phyloP scores from a whole-genome alignment of 495 filamentous ascomycete species.

The Neurospora sp. region DNA sequence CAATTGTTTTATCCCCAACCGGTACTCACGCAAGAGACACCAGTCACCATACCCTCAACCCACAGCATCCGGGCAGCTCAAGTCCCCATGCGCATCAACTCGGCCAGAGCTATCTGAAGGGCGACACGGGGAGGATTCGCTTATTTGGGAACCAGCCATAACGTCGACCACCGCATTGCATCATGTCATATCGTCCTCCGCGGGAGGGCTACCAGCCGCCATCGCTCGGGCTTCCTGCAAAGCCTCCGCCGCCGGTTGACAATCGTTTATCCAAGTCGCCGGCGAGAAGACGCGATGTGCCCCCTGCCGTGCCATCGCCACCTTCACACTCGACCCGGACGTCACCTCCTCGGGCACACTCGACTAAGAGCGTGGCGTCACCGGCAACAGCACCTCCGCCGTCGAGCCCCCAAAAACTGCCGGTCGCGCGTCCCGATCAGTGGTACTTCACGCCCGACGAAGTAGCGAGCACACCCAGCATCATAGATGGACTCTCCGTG shows the following conservation, averaged over 20 bases:
- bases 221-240: constrained; percentile 19
- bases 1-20: not conserved
- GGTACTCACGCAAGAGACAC: not conserved
- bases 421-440: constrained; percentile 42
- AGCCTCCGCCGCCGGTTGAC: constrained; percentile 26
- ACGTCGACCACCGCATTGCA: constrained; percentile 3
- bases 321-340: constrained; percentile 37
- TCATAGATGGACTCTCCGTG: constrained; percentile 66
- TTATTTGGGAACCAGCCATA: not conserved
- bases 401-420: constrained; percentile 23
- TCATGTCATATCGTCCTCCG: constrained; percentile 42
- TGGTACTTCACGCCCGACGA: constrained; percentile 88
- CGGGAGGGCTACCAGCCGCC: constrained; percentile 37
- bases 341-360: constrained; percentile 39
- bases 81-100: constrained; percentile 4
- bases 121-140: constrained; percentile 13
- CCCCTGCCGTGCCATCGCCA: constrained; percentile 43
- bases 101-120: constrained; percentile 1
- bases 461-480: constrained; percentile 68
- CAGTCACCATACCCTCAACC: not conserved
- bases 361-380: constrained; percentile 30
- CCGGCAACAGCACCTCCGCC: constrained; percentile 11
- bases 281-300: constrained; percentile 36
- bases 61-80: not conserved
- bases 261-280: constrained; percentile 34